Evolutionary conservation across 2,329 filamentous ascomycete species (phyloP), one percentile per base, ranked within the genome.

Genomic region (Exophiala bonariae): DNA sequence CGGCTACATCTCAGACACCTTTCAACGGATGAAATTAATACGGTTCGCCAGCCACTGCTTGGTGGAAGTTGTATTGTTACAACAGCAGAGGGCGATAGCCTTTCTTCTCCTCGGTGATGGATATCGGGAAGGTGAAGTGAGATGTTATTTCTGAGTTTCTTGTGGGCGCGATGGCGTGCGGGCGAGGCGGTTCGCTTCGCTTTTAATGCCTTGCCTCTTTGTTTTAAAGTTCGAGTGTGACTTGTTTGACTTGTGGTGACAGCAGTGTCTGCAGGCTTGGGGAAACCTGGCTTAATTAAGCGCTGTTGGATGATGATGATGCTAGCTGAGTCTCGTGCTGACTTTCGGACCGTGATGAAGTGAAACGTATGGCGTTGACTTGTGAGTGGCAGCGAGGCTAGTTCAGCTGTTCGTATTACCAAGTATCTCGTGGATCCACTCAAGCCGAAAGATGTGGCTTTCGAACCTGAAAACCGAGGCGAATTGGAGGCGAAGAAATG

Each of bases 341-440:
- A 31, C n/a, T 31, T 9, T n/a, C n/a, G 28, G 28, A 31, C 28
- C 8, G 28, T 9, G 9, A n/a, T n/a, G 8, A n/a, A 8, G 8
- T n/a, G 28, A 31, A 8, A n/a, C 17, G 32, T 26, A 34, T 6
- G 32, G 32, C n/a, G 17, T 5, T 34, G 6, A 14, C 13, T 35
- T 30, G 32, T 18, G 11, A 17, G 20, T 44, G 18, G 31, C 9
- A 19, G 32, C 14, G 14, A 28, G n/a, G 20, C 17, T 36, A 34
- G 31, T 35, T 44, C 41, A 44, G 41, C 18, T 36, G 31, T 31
- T 44, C 23, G 23, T 36, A 13, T 9, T 18, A 26, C 22, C 11
- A n/a, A 7, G 16, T 19, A 16, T 42, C n/a, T 44, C 35, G 47
- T 49, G 47, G 47, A 40, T 40, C 35, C 47, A 49, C 38, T 43